A percentile compares a stretch with the other conserved stretches of the same genome.
Conservation (phyloP, 169 alveolate genomes). For the Eimeria maxima region DNA sequence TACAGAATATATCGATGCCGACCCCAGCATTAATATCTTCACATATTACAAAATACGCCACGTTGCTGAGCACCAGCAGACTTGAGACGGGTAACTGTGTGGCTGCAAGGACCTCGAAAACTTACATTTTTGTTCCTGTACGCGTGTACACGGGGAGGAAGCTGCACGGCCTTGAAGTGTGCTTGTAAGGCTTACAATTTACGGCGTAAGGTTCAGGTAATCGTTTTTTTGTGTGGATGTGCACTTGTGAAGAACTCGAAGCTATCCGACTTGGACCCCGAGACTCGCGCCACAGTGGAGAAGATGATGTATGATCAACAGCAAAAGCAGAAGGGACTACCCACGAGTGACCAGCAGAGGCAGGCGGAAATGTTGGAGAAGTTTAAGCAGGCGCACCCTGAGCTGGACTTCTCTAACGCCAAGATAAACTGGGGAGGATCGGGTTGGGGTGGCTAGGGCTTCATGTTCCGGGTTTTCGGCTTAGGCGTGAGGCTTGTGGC, state of each 20-base stretch:
- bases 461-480: neutral
- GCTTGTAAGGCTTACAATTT: neutral
- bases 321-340: constrained; percentile 95
- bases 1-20: too few relatives aligned
- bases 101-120: neutral
- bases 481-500: neutral
- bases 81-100: neutral
- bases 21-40: too few relatives aligned
- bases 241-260: constrained; percentile 92
- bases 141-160: neutral
- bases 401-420: constrained; percentile 98
- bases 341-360: constrained; percentile 96
- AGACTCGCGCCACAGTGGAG: constrained; percentile 98
- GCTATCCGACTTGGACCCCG: constrained; percentile 97
- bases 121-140: neutral
- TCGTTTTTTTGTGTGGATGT: neutral
- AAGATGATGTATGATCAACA: constrained; percentile 98
- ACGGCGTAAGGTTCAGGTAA: neutral
- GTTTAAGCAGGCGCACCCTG: constrained; percentile 98
- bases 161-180: too few relatives aligned
- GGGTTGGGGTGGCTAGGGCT: constrained; percentile 61
- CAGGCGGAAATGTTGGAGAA: constrained; percentile 96
- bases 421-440: constrained; percentile 92
- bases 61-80: too few relatives aligned
- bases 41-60: neutral